These are phyloP conservation scores for Phytomonas francai DNA, from an alignment of 208 protist genomes.

Conservation along the genomic window DNA sequence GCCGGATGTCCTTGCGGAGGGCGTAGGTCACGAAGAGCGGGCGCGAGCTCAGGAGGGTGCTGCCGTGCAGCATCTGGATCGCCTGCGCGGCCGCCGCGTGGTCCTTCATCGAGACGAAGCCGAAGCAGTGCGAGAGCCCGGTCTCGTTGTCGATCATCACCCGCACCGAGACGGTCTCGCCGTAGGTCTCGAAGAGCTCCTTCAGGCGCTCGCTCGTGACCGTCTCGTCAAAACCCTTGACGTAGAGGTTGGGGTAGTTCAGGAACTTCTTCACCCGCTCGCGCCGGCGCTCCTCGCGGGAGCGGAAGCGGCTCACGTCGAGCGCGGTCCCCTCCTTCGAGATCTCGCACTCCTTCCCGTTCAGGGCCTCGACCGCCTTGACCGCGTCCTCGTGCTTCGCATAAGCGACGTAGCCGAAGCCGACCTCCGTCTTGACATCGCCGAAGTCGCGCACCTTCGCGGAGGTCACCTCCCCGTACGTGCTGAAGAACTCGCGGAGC, in stretches of 20 bases:
- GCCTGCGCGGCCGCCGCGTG: conserved; percentile 93
- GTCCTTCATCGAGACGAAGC: conserved; percentile 97
- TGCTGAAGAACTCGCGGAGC: conserved; percentile 90
- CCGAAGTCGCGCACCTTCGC: conserved; percentile 94
- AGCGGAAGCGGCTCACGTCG: conserved; percentile 95
- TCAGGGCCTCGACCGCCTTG: conserved; percentile 83
- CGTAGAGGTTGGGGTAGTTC: conserved; percentile 98
- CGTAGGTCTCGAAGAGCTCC: conserved; percentile 93
- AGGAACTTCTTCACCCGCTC: conserved; percentile 87
- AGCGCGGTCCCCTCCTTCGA: conserved; percentile 83
- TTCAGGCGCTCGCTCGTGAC: conserved; percentile 94
- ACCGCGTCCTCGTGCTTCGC: conserved; percentile 87
- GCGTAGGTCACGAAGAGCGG: conserved; percentile 97
- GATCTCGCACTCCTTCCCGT: conserved; percentile 76
- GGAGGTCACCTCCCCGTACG: conserved; percentile 95
- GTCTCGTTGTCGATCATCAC: conserved; percentile 96
- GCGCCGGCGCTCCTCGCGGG: conserved; percentile 94
- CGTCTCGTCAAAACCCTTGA: conserved; percentile 98
- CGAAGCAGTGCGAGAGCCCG: conserved; percentile 92
- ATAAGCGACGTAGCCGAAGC: conserved; percentile 98
- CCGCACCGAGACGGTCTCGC: conserved; percentile 93
- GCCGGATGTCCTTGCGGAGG: conserved; percentile 95
- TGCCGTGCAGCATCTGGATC: conserved; percentile 95
- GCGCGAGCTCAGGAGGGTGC: conserved; percentile 90
- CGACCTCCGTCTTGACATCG: conserved; percentile 58